Conservation (phyloP, 2,329 filamentous ascomycete genomes). For the Sporothrix brunneoviolacea region DNA sequence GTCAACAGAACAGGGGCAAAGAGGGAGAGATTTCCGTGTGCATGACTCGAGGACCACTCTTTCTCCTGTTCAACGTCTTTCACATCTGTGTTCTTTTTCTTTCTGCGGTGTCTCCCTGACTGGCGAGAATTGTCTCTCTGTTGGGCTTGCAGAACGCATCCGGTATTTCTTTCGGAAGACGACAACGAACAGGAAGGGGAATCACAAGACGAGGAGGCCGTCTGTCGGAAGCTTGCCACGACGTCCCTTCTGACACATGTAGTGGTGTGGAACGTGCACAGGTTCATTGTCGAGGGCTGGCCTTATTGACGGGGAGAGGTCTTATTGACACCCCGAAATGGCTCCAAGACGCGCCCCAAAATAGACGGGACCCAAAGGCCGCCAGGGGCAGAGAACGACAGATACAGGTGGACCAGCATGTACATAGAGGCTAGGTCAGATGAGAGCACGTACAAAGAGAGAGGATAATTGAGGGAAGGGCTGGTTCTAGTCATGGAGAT, state of each 20-base stretch:
- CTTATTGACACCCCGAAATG: conserved; percentile 12
- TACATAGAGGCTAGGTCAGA: too few species aligned
- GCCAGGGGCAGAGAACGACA: too few species aligned
- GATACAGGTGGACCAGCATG: too few species aligned
- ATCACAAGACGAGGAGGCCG: too few species aligned
- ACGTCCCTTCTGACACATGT: background rate
- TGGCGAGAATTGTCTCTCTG: background rate
- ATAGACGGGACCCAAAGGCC: too few species aligned
- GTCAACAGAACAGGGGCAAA: background rate
- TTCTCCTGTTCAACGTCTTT: background rate
- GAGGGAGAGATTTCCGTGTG: background rate
- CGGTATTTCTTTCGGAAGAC: too few species aligned
- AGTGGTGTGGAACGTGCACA: background rate
- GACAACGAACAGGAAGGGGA: too few species aligned
- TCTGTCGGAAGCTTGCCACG: too few species aligned
- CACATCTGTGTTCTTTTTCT: background rate
- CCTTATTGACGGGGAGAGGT: background rate
- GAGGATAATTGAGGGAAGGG: too few species aligned
- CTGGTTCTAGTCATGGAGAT: too few species aligned
- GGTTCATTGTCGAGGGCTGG: background rate
- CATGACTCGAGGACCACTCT: conserved; percentile 1
- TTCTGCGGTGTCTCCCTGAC: background rate
- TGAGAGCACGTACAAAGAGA: too few species aligned
- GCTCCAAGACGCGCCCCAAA: too few species aligned
- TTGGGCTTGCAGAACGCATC: background rate